Percentiles rank a stretch among this genome's conserved stretches.
These are phyloP conservation scores for Dryadomyces sulphureus DNA, from an alignment of 2,329 filamentous ascomycete species.

Conservation along the genomic window DNA sequence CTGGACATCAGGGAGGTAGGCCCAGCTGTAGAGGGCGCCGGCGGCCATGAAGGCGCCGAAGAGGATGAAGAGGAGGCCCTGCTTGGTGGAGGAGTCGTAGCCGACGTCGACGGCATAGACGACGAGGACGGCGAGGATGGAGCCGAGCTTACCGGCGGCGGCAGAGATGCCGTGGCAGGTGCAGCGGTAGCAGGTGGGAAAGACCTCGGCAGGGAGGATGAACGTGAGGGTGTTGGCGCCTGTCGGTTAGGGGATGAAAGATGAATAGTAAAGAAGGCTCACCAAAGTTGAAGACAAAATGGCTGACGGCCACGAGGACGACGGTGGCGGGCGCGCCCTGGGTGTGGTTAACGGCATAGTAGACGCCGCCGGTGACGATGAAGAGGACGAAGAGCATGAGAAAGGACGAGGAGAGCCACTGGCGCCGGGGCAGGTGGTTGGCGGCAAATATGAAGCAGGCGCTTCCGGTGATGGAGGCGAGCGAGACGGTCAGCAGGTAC, in stretches of 20 bases:
- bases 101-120: conserved; percentile 33
- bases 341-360: conserved; percentile 29
- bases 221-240: conserved; percentile 49
- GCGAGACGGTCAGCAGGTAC: conserved; percentile 34
- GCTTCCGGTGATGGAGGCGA: conserved; percentile 35
- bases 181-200: conserved; percentile 47
- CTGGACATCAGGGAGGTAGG: conserved; percentile 34
- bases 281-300: conserved; percentile 42
- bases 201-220: conserved; percentile 49
- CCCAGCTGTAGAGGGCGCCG: conserved; percentile 35
- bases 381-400: conserved; percentile 30
- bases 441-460: conserved; percentile 31
- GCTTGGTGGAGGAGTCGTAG: conserved; percentile 25
- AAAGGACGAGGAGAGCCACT: conserved; percentile 35
- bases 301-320: conserved; percentile 34
- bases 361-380: conserved; percentile 32
- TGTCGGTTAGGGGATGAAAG: neutral
- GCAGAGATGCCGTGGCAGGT: conserved; percentile 49
- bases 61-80: conserved; percentile 33
- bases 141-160: conserved; percentile 43
- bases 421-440: conserved; percentile 30
- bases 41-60: conserved; percentile 34
- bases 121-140: conserved; percentile 34
- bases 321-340: conserved; percentile 29
- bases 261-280: conserved; percentile 7